Evolutionary conservation across 1,284 basidiomycete species (phyloP).

Genomic region (Ceratobasidium theobromae): DNA sequence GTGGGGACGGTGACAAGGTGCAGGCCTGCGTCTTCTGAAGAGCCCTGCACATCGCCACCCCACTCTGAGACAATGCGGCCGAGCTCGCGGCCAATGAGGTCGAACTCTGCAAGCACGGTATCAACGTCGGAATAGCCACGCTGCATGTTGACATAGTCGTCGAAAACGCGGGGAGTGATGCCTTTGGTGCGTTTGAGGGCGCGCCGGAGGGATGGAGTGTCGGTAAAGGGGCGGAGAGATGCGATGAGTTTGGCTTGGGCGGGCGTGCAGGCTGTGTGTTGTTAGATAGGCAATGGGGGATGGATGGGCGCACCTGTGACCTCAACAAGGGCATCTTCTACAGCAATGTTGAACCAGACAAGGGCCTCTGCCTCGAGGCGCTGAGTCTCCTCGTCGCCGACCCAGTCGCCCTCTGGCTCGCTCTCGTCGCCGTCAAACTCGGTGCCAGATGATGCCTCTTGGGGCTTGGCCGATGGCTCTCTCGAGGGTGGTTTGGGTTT

Average conservation of each 20-base stretch:
- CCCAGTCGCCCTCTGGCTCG: constrained; percentile 9
- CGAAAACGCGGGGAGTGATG: constrained; percentile 86
- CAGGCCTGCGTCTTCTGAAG: constrained; percentile 44
- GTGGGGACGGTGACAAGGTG: constrained; percentile 33
- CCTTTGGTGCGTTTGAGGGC: constrained; percentile 83
- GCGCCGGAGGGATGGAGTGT: constrained; percentile 73
- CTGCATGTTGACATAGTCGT: constrained; percentile 87
- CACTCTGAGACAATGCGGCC: constrained; percentile 76
- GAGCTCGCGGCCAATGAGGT: constrained; percentile 68
- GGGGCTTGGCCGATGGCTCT: neutral
- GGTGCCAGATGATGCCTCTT: constrained; percentile 1
- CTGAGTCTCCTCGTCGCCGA: constrained; percentile 39
- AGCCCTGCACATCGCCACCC: constrained; percentile 50
- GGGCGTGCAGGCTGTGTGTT: constrained; percentile 69
- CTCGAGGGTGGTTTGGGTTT: neutral
- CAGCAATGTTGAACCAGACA: constrained; percentile 84
- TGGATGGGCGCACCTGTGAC: constrained; percentile 69
- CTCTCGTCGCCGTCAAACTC: constrained; percentile 18
- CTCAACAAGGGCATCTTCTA: constrained; percentile 76
- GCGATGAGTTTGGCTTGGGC: constrained; percentile 85
- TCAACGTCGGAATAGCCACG: constrained; percentile 91
- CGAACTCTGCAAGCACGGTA: constrained; percentile 83
- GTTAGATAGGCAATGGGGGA: neutral
- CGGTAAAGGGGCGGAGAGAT: constrained; percentile 76
- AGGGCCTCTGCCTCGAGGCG: constrained; percentile 57